Percentiles rank a stretch among this genome's conserved stretches.
phyloP scores from a whole-genome alignment of 1,139 yeast species.

The Pichia sp. region DNA sequence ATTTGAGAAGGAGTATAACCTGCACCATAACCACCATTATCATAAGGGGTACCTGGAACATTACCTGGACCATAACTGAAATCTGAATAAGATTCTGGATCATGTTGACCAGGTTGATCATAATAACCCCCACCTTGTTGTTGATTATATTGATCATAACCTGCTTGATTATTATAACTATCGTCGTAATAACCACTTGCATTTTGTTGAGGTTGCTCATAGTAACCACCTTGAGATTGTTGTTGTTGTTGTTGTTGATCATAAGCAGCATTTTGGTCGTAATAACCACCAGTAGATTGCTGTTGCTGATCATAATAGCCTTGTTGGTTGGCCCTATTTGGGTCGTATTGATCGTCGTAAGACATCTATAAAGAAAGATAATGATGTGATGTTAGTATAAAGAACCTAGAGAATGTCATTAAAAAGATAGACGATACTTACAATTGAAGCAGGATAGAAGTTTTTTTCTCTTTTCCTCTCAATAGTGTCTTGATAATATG shows the following conservation, averaged over 20 bases:
- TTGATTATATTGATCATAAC: constrained; percentile 5
- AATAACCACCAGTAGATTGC: constrained; percentile 14
- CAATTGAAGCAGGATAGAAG: not conserved
- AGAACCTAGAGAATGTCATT: not conserved
- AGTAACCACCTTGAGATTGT: constrained; percentile 27
- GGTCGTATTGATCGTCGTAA: constrained; percentile 33
- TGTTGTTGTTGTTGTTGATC: constrained; percentile 1
- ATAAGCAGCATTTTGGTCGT: constrained; percentile 32
- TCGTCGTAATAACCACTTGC: constrained; percentile 9
- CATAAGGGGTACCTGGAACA: constrained; percentile 65
- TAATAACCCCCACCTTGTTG: constrained; percentile 33
- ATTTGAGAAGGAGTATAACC: constrained; percentile 64
- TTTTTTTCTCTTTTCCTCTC: not conserved
- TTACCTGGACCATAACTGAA: constrained; percentile 62
- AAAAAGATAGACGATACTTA: not conserved
- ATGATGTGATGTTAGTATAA: not conserved
- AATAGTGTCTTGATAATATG: not conserved
- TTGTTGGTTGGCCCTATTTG: constrained; percentile 19
- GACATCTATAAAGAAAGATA: constrained; percentile 29
- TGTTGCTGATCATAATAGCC: constrained; percentile 36
- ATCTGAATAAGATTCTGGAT: constrained; percentile 73
- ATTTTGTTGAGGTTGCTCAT: constrained; percentile 31
- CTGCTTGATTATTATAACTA: constrained; percentile 26
- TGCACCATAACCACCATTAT: constrained; percentile 52
- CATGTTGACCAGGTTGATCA: constrained; percentile 50